These are phyloP conservation scores for Candida sphagnicola DNA, from an alignment of 805 yeast genomes.

Conservation along the genomic window DNA sequence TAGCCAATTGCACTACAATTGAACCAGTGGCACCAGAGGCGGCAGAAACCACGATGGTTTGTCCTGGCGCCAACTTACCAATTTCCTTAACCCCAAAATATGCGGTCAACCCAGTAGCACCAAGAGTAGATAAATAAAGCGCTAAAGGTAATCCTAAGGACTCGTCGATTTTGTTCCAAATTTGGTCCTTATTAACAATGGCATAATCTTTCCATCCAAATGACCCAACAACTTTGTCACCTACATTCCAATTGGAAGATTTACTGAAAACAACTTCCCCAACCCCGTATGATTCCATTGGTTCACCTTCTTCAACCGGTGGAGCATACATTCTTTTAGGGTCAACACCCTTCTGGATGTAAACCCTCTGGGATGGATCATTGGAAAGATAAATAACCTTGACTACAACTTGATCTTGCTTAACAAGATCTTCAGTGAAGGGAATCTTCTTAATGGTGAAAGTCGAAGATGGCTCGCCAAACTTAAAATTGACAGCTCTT, in stretches of 20 bases:
- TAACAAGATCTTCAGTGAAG: constrained; percentile 13
- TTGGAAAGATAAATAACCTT: constrained; percentile 47
- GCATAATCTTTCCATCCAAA: constrained; percentile 48
- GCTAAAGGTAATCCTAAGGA: constrained; percentile 30
- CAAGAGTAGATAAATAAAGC: constrained; percentile 46
- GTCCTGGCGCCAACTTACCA: constrained; percentile 34
- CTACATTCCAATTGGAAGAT: constrained; percentile 25
- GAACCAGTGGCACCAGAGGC: constrained; percentile 78
- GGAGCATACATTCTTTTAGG: constrained; percentile 28
- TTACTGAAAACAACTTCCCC: constrained; percentile 49
- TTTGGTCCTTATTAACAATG: constrained; percentile 23
- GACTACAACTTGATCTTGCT: constrained; percentile 41
- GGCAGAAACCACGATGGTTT: constrained; percentile 50
- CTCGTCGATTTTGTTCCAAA: constrained; percentile 27
- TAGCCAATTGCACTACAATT: constrained; percentile 53
- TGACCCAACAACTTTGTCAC: constrained; percentile 31
- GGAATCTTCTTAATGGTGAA: constrained; percentile 15
- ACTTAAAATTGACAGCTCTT: constrained; percentile 15
- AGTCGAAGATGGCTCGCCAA: constrained; percentile 21
- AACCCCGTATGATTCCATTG: constrained; percentile 44
- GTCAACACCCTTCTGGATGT: constrained; percentile 41
- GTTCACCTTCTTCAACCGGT: constrained; percentile 41
- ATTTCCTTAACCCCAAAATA: constrained; percentile 50
- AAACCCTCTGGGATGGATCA: constrained; percentile 60
- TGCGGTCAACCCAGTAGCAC: constrained; percentile 60